Evolutionary conservation across 805 yeast genomes (phyloP).

Genomic region (Teunomyces stri): DNA sequence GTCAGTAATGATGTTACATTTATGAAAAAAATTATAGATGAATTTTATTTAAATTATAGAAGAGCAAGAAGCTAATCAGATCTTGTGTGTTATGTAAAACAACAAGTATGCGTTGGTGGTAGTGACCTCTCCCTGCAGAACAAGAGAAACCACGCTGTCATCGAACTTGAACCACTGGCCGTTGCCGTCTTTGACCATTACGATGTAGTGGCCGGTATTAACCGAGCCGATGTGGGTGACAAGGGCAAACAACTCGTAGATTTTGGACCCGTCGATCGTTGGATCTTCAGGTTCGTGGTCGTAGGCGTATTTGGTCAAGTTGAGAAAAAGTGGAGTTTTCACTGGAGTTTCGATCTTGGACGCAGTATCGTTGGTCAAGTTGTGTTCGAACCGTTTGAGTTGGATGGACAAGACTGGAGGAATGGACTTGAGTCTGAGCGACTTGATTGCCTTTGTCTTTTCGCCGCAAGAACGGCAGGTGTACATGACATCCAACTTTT

Average conservation of each 20-base stretch:
- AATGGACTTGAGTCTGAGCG: conserved; percentile 60
- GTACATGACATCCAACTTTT: conserved; percentile 71
- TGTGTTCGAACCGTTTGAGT: conserved; percentile 74
- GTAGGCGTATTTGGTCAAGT: conserved; percentile 60
- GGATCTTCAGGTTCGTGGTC: conserved; percentile 10
- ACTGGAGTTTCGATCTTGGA: conserved; percentile 77
- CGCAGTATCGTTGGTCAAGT: conserved; percentile 44
- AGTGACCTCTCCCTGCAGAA: conserved; percentile 63
- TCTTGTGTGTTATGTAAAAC: conserved; percentile 58
- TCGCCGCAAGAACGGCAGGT: conserved; percentile 65
- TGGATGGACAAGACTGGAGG: conserved; percentile 84
- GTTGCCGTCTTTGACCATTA: conserved; percentile 66
- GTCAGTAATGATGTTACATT: background rate
- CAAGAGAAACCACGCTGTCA: conserved; percentile 74
- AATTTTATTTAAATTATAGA: background rate
- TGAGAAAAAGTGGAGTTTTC: conserved; percentile 66
- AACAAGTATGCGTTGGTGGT: conserved; percentile 76
- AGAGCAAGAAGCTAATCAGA: conserved; percentile 11
- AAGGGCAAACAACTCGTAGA: conserved; percentile 82
- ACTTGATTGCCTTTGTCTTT: conserved; percentile 64
- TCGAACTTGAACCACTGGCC: conserved; percentile 90
- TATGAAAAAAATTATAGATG: background rate
- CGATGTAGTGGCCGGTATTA: conserved; percentile 92
- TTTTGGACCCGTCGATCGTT: conserved; percentile 29
- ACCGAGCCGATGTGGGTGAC: conserved; percentile 91